These are phyloP conservation scores for Raffaelea deltoideospora DNA, from an alignment of 2,329 filamentous ascomycete genomes.

Conservation along the genomic window DNA sequence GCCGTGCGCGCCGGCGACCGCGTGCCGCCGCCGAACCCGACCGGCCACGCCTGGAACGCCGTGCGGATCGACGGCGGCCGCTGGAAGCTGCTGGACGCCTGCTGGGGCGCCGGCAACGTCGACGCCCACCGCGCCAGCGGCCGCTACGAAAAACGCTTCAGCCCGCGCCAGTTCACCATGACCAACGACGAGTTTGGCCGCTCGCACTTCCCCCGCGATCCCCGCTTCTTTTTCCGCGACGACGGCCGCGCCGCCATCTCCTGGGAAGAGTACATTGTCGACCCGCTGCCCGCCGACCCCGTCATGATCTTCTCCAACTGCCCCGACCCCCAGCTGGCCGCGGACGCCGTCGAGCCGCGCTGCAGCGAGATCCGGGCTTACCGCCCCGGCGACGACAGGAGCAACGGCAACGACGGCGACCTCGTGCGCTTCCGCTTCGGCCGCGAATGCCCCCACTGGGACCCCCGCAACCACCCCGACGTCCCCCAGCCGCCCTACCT, in stretches of 20 bases:
- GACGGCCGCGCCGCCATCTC: constrained; percentile 48
- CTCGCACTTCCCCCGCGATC: constrained; percentile 62
- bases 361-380: constrained; percentile 18
- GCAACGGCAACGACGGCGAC: constrained; percentile 34
- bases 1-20: constrained; percentile 47
- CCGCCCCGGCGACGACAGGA: constrained; percentile 31
- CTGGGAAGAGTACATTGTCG: constrained; percentile 74
- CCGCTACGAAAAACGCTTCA: constrained; percentile 54
- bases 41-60: constrained; percentile 82
- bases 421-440: constrained; percentile 66
- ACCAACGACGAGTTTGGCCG: constrained; percentile 68
- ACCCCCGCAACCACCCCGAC: constrained; percentile 48
- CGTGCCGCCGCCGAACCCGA: constrained; percentile 46
- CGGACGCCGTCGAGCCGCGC: constrained; percentile 46
- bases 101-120: constrained; percentile 79
- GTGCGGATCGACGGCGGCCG: constrained; percentile 71
- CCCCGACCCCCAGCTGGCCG: constrained; percentile 34
- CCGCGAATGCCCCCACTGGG: constrained; percentile 72
- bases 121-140: constrained; percentile 30
- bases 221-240: constrained; percentile 53
- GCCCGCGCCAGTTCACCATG: constrained; percentile 41
- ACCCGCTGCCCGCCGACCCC: constrained; percentile 32
- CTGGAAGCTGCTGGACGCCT: constrained; percentile 86
- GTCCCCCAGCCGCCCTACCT: constrained; percentile 57
- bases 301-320: constrained; percentile 30